A percentile compares a stretch with the other conserved stretches of the same genome.
Evolutionary conservation across 306 rosid species (phyloP).

Genomic region (Dryas octopetala): DNA sequence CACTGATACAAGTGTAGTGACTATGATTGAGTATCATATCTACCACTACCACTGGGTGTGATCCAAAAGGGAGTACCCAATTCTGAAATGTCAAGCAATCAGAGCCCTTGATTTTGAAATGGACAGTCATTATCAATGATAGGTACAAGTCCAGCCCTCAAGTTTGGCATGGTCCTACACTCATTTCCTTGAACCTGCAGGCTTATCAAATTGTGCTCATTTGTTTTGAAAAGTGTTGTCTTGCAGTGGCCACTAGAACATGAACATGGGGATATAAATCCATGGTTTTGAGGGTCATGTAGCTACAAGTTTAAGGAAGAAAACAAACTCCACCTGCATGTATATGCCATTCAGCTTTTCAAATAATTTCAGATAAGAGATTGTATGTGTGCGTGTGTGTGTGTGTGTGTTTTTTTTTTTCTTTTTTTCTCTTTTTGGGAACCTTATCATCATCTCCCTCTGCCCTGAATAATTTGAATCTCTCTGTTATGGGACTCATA

Average conservation of each 20-base stretch:
- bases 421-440: not conserved
- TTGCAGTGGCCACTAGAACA: constrained; percentile 11
- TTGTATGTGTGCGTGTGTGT: no score
- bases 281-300: constrained; percentile 31
- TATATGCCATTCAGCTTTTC: constrained; percentile 29
- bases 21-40: constrained; percentile 5
- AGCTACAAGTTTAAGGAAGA: constrained; percentile 18
- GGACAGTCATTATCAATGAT: constrained; percentile 56
- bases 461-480: constrained; percentile 31
- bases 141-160: constrained; percentile 59
- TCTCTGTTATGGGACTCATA: constrained; percentile 25
- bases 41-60: constrained; percentile 28
- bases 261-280: constrained; percentile 7
- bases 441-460: constrained; percentile 25
- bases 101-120: constrained; percentile 51
- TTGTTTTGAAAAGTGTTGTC: constrained; percentile 34
- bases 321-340: constrained; percentile 18
- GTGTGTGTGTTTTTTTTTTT: not conserved
- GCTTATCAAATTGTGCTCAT: not conserved
- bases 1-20: constrained; percentile 16
- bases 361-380: constrained; percentile 26
- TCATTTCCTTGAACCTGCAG: constrained; percentile 33
- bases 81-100: constrained; percentile 25
- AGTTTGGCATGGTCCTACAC: constrained; percentile 62
- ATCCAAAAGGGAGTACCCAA: constrained; percentile 22